phyloP scores from a whole-genome alignment of 345 rosid genomes.

The Linum tenue region DNA sequence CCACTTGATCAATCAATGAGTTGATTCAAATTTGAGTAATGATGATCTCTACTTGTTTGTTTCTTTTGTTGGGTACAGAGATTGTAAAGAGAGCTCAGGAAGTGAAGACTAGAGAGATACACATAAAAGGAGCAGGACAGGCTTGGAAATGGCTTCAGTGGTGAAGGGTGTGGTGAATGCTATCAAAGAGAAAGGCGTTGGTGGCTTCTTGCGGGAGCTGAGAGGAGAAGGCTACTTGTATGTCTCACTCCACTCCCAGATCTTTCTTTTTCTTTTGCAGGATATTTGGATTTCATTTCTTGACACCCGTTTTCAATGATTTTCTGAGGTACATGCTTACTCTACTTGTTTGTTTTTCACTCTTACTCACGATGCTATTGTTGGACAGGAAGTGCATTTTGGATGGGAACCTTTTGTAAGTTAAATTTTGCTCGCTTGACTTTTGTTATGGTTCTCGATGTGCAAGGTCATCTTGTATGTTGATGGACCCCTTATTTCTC shows the following conservation, averaged over 20 bases:
- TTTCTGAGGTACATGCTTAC: background rate
- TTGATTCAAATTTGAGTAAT: background rate
- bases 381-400: conserved; percentile 45
- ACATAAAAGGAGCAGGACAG: conserved; percentile 6
- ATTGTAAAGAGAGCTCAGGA: background rate
- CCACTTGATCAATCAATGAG: background rate
- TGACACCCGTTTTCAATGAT: no score
- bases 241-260: conserved; percentile 14
- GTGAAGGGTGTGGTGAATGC: conserved; percentile 54
- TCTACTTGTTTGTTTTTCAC: conserved; percentile 9
- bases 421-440: conserved; percentile 1
- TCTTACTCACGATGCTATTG: background rate
- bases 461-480: background rate
- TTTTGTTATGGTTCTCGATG: background rate
- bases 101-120: background rate
- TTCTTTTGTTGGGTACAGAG: background rate
- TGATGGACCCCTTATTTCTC: background rate
- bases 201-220: conserved; percentile 49
- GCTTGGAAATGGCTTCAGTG: conserved; percentile 59
- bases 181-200: conserved; percentile 67
- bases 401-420: conserved; percentile 92
- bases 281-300: no score
- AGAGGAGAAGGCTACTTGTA: conserved; percentile 72
- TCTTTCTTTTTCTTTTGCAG: no score
- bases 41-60: background rate